Evolutionary conservation across 495 filamentous ascomycete genomes (phyloP), one percentile per base, ranked within the genome.

Genomic region (Aspergillus nanangensis): DNA sequence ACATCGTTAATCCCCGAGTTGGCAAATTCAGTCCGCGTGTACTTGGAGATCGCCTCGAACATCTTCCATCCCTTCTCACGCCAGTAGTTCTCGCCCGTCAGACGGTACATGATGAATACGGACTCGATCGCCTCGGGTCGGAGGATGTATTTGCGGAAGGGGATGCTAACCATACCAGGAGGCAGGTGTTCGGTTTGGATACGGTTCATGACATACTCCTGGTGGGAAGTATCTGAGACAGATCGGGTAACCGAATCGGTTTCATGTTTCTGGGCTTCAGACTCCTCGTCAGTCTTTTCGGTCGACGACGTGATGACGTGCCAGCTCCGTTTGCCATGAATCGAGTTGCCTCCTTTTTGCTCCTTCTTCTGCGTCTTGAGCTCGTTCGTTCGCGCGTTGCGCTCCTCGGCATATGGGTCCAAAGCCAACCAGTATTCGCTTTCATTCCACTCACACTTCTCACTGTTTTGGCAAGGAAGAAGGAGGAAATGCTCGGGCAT

Each of bases 51-150:
- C 8, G 88, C 77, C 57, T 84, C 66, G 60, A 90, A 95, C 90
- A 96, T 96, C 39, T 80, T 76, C 90, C 90, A 96, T 15, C 90
- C 90, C 53, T 87, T 86, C 45, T 86, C 80, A 44, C 88, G 87
- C 88, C 89, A 96, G 37, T 67, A 61, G 0, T 75, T 62, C 44
- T 93, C 86, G 42, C 88, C 90, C 0, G 90, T 95, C 51, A 93
- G 83, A 56, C 90, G 87, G 71, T 87, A 95, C 86, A 95, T 89
- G 71, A 94, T 90, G 76, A 89, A 96, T 11, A 96, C 88, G 1
- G 88, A 94, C 62, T 96, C 90, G 52, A 96, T 95, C 3, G 90
- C 90, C 71, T 96, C 90, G 35, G 90, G 90, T 36, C 88, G 90
- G 45, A 96, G 78, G 44, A 92, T 84, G 60, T 96, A 96, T 34